Evolutionary conservation across 768 basidiomycete genomes (phyloP), one percentile per base, ranked within the genome.

Genomic region (Paxillus involutus): DNA sequence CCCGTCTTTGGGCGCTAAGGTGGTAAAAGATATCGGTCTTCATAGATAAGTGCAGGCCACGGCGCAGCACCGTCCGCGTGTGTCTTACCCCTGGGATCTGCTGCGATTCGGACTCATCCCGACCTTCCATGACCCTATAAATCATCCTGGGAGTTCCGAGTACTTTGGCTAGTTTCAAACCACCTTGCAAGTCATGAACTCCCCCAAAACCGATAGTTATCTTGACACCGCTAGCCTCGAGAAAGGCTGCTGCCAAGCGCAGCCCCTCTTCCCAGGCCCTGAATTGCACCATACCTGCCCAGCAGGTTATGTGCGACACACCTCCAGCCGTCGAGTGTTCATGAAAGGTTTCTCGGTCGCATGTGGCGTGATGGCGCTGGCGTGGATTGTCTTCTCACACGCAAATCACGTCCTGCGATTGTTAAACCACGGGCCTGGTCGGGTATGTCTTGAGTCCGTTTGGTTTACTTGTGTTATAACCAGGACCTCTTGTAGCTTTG

Each of bases 341-440:
- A 6, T 52, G 45, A 67, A 57, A 47, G 52, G 52, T 26, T 47
- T 36, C 37, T 52, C 36, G 52, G 41, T 59, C 37, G 11, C 46
- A 24, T 29, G 61, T 1, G 53, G 57, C n/a, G 3, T 21, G 8
- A 41, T 49, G 13, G 41, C 50, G 9, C 44, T 67, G 2, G 42
- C 24, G 19, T 69, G 59, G 59, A 29, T 66, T 40, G 17, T 30
- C 2, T 53, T 41, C n/a, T 62, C 58, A 7, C 51, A 16, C 17
- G 46, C 49, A 26, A 40, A 29, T 12, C 62, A 39, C 7, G 21
- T 35, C 44, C 46, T 58, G 16, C 8, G n/a, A 17, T 21, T 26
- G 45, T 41, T 47, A 37, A 21, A 3, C 40, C 44, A 50, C 4
- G n/a, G 5, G 6, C 13, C 29, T 29, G 46, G 4, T 41, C 57